Conservation (phyloP, 1,284 basidiomycete genomes). For the Golubevia sp. region DNA sequence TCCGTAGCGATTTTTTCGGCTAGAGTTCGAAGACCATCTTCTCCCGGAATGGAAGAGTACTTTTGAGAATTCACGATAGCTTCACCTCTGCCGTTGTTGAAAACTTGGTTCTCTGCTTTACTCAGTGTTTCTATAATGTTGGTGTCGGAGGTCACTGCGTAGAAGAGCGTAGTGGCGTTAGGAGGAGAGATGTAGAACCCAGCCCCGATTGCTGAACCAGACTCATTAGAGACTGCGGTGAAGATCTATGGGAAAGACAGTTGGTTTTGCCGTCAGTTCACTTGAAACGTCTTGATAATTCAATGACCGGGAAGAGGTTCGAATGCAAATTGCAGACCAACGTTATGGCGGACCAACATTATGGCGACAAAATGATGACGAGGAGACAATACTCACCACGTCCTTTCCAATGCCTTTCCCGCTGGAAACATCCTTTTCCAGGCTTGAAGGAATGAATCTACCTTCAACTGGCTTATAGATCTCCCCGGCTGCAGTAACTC, state of each 20-base stretch:
- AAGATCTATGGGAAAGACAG: slow-evolving; percentile 10
- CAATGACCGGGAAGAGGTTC: slow-evolving; percentile 19
- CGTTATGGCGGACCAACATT: slow-evolving; percentile 10
- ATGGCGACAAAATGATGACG: too few species aligned
- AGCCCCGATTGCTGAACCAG: slow-evolving; percentile 5
- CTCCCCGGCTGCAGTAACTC: slow-evolving; percentile 23
- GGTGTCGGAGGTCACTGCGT: slow-evolving; percentile 70
- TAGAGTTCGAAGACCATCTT: slow-evolving; percentile 64
- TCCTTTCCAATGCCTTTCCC: too few species aligned
- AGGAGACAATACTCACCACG: too few species aligned
- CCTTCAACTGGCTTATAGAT: slow-evolving; percentile 31
- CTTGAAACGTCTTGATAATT: too few species aligned
- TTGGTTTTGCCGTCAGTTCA: slow-evolving; percentile 40
- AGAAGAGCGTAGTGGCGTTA: slow-evolving; percentile 71
- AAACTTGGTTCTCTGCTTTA: slow-evolving; percentile 74
- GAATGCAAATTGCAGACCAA: slow-evolving; percentile 8
- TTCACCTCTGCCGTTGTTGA: slow-evolving; percentile 66
- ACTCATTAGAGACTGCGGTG: slow-evolving; percentile 1
- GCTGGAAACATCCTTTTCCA: too few species aligned
- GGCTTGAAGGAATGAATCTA: slow-evolving; percentile 11
- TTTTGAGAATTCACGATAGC: slow-evolving; percentile 65
- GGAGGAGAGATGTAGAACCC: slow-evolving; percentile 2
- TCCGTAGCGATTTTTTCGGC: slow-evolving; percentile 73
- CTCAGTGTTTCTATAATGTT: too few species aligned
- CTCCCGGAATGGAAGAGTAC: slow-evolving; percentile 65